Base-by-base conservation (phyloP, 768 basidiomycete species). In the Agrocybe praecox region DNA sequence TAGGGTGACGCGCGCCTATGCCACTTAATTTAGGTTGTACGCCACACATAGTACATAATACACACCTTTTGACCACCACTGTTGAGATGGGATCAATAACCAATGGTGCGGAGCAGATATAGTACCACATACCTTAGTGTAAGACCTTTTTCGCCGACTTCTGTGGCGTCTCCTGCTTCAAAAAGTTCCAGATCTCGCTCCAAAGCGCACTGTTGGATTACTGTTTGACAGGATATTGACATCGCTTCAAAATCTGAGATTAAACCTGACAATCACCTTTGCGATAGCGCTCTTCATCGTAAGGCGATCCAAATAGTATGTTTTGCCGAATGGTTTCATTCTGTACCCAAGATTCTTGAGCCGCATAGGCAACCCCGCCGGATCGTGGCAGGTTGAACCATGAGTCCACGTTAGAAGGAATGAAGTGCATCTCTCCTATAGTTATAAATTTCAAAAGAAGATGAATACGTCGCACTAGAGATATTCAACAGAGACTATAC, bases 261-360 rank as follows among this genome's bases (percentile, higher is more conserved):
- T 5, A 29, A 15, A 19, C 14, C 19, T 40, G 18, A 19, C 2
- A 23, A 11, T 32, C 7, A 66, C 68, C 70, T 61, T 85, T 81
- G 77, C 85, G 86, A 67, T 94, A 94, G n/a, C 86, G 79, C 56
- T 79, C 81, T 67, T 88, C 87, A 52, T 94, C 87, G 59, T 84
- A 90, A 1, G 85, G 80, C 12, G 84, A 72, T 32, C 90, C 90
- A 59, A 94, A 94, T 44, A 89, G 71, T 54, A 94, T 87, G 65
- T 94, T 95, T 46, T 92, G 87, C 75, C 74, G 77, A 47, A 90
- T 87, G 0, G 88, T 90, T 54, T 86, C 88, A 58, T 89, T 92
- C 69, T 87, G 81, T 11, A 92, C 85, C 90, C 90, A 94, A 2
- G 88, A 85, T 65, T 91, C 89, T 67, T 94, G 91, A 2, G 87